Base-by-base conservation (phyloP, 805 yeast species). In the Metahyphopichia silvanorum region DNA sequence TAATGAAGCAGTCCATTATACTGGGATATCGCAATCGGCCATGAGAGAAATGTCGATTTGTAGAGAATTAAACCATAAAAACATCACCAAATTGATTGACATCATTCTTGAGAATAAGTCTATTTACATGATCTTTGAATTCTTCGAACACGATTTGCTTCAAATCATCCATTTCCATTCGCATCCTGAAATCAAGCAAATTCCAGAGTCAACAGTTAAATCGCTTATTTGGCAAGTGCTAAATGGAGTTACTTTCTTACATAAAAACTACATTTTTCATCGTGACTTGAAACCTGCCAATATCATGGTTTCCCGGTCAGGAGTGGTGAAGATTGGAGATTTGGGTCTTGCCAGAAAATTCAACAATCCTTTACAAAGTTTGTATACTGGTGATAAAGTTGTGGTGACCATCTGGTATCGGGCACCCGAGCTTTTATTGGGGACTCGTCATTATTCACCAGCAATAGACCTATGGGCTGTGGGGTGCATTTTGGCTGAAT, bases 331-430 rank as follows among this genome's bases (percentile, higher is more conserved):
- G 57, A 89, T 91, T 39, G 98, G 98, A 15, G 98, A 91, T 62
- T 69, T 89, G 45, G 98, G 98, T 1, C 66, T 89, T 21, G 96
- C 96, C 0, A 70, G 98, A 38, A 77, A 84, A 47, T 89, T 88
- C 61, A 82, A 82, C 43, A 85, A 87, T 48, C 91, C 94, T 20
- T 57, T 89, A 25, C 97, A 89, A 50, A 79, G 93, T 14, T 65
- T 89, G 16, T 89, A 85, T 52, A 75, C 89, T 14, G 96, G 96
- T 27, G 98, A 89, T 57, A 89, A 89, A 59, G 96, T 89, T 11
- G 97, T 89, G 34, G 97, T 89, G 9, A 89, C 98, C 0, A 89
- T 89, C 36, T 89, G 98, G 98, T 89, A 89, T 55, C 69, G 98
- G 45, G 95, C 96, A 0, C 96, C 96, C 0, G 98, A 89, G 51